Base-by-base conservation (phyloP, 1,284 basidiomycete genomes). In the Heimioporus retisporus region DNA sequence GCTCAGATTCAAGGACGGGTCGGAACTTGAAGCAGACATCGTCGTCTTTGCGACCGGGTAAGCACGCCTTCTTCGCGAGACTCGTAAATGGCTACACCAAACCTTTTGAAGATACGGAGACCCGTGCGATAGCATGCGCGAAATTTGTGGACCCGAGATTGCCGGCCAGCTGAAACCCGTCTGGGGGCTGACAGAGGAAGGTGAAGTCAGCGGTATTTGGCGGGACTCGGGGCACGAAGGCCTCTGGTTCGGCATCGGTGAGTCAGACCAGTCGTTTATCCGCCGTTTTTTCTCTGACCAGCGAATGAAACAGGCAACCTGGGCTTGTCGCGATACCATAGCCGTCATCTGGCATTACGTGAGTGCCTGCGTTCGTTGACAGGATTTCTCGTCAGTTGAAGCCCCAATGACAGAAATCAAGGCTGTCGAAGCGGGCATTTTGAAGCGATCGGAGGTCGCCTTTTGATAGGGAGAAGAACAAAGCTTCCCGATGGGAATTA, bases 31-130 rank as follows among this genome's bases (percentile, higher is more conserved):
- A 28, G 85, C 81, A 48, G 85, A 88, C 68, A 66, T 86, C 25
- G 80, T 87, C 25, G 69, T 87, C 43, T 84, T 85, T 58, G 81
- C 85, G 0, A 85, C 85, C 0, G 82, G 82, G 66, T 85, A 64
- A 55, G 35, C 35, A 40, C 11, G 35, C 35, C 35, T 3, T 40
- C 35, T 40, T 40, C 35, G 35, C 35, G 10, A 40, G 35, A 40
- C 35, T 40, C 35, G 8, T 11, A 11, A 11, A 40, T 40, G 8
- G 8, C 35, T 40, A 40, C 8, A 40, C 11, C 35, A 40, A 40
- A 40, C 6, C 18, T 8, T 13, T 13, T 40, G 10, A 64, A 80
- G 80, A 18, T 80, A 70, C 16, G 71, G 75, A 23, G 75, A 78
- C 65, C 61, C 65, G 0, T 76, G 74, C 19, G 69, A 74, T 53